Conservation (phyloP, 1,284 basidiomycete species). For the Cryptococcus neoformans region DNA sequence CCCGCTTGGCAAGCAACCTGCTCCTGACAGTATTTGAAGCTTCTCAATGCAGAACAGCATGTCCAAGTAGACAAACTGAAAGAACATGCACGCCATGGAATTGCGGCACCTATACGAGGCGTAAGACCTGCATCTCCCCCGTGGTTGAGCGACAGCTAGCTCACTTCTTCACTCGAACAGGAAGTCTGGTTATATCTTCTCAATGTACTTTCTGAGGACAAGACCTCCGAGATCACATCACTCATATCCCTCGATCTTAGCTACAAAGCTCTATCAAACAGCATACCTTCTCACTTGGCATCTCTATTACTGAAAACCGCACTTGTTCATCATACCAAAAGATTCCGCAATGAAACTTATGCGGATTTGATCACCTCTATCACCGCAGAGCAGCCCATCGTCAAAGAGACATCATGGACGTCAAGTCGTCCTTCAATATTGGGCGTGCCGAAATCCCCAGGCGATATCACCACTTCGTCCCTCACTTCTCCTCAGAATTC, state of each 20-base stretch:
- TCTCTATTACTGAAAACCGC: constrained; percentile 35
- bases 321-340: constrained; percentile 40
- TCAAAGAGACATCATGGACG: neutral
- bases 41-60: constrained; percentile 47
- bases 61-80: constrained; percentile 42
- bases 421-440: neutral
- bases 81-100: constrained; percentile 45
- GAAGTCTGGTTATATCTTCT: constrained; percentile 51
- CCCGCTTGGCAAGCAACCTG: neutral
- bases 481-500: neutral
- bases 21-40: constrained; percentile 13
- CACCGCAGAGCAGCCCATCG: constrained; percentile 28
- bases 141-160: constrained; percentile 2
- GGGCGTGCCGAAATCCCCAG: neutral
- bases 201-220: constrained; percentile 39
- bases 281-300: constrained; percentile 30
- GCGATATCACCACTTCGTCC: neutral
- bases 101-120: constrained; percentile 40
- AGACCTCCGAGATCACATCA: constrained; percentile 43
- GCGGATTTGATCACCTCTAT: constrained; percentile 42
- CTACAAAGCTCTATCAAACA: constrained; percentile 31
- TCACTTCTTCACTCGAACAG: constrained; percentile 10
- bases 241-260: constrained; percentile 30
- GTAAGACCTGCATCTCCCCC: constrained; percentile 21
- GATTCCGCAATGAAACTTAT: constrained; percentile 46